Percentiles rank a stretch among this genome's conserved stretches.
phyloP scores from a whole-genome alignment of 2,329 filamentous ascomycete genomes.

The Pseudogymnoascus pannorum region DNA sequence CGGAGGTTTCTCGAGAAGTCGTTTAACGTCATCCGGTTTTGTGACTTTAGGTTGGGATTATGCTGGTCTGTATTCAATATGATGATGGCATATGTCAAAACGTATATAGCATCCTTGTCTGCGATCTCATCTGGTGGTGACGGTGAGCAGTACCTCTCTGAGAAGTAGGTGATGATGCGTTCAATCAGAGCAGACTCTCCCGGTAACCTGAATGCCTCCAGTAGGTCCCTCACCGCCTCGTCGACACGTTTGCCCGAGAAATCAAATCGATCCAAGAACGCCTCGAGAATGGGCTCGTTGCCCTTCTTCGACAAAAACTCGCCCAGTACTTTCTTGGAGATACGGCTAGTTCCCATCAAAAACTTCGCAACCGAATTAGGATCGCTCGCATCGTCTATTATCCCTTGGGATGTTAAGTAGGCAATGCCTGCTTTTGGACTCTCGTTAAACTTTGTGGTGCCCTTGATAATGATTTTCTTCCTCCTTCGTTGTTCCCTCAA shows the following conservation, averaged over 20 bases:
- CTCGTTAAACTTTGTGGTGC: constrained; percentile 89
- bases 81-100: constrained; percentile 92
- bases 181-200: constrained; percentile 92
- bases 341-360: constrained; percentile 74
- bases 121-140: constrained; percentile 67
- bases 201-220: constrained; percentile 87
- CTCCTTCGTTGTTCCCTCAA: constrained; percentile 66
- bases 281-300: constrained; percentile 76
- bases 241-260: constrained; percentile 82
- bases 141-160: constrained; percentile 72
- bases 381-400: constrained; percentile 70
- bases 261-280: constrained; percentile 81
- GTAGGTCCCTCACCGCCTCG: constrained; percentile 77
- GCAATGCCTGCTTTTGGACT: constrained; percentile 83
- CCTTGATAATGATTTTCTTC: constrained; percentile 85
- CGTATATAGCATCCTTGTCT: constrained; percentile 80
- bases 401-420: constrained; percentile 75
- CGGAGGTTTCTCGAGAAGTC: constrained; percentile 87
- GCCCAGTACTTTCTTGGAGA: constrained; percentile 85
- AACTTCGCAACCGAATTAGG: constrained; percentile 78
- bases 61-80: constrained; percentile 97
- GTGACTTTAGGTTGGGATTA: constrained; percentile 75
- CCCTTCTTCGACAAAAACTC: constrained; percentile 89
- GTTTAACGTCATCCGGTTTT: constrained; percentile 74
- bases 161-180: constrained; percentile 80